Conservation (phyloP, 371 early-diverging fungal genomes). For the Actinomortierella ambigua region DNA sequence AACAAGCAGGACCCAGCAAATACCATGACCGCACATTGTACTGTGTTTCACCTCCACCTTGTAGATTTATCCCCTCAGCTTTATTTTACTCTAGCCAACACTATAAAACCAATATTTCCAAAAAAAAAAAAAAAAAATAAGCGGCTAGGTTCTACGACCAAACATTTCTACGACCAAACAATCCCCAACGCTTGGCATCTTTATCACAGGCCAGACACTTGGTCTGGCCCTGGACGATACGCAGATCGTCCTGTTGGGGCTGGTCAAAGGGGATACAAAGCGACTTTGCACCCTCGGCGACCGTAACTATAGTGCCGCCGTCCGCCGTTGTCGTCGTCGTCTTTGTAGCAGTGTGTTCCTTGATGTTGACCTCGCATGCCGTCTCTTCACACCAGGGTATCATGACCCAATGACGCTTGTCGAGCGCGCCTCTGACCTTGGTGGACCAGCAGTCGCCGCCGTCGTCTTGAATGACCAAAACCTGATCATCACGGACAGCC, state of each 20-base stretch:
- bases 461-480: constrained; percentile 59
- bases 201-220: constrained; percentile 82
- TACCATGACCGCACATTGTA: no score
- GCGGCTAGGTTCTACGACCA: no score
- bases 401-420: constrained; percentile 83
- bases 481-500: constrained; percentile 69
- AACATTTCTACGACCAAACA: constrained; percentile 92
- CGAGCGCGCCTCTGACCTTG: constrained; percentile 86
- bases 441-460: no score
- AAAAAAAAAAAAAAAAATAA: no score
- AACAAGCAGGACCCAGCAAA: not conserved
- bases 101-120: no score
- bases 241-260: constrained; percentile 62
- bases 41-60: no score
- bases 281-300: constrained; percentile 98
- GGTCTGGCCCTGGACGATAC: constrained; percentile 69
- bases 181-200: constrained; percentile 73
- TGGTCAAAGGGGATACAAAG: constrained; percentile 97
- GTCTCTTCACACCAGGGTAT: constrained; percentile 95
- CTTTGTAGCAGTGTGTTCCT: constrained; percentile 81
- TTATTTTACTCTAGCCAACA: no score
- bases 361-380: constrained; percentile 95
- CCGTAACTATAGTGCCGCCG: constrained; percentile 70
- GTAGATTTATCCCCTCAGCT: no score
- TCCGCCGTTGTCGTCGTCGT: constrained; percentile 71